These are phyloP conservation scores for Rhizoclosmatium sp. DNA, from an alignment of 192 early-diverging fungal species.

Conservation along the genomic window DNA sequence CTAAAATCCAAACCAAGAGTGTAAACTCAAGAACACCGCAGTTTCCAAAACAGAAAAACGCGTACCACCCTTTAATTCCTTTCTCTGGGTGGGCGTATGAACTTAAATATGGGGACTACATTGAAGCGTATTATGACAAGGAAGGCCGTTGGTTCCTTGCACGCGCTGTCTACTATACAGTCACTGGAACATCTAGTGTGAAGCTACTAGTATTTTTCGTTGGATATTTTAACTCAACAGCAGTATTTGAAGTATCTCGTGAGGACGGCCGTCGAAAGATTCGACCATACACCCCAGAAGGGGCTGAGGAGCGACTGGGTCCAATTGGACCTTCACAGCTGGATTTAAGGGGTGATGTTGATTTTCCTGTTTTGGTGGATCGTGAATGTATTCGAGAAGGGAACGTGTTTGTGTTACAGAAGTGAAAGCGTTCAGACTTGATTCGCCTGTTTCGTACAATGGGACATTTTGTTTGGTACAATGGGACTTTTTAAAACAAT, in stretches of 20 bases:
- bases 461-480: too few species aligned
- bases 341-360: background rate
- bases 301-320: background rate
- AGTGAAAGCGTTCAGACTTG: too few species aligned
- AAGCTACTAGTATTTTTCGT: background rate
- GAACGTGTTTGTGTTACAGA: background rate
- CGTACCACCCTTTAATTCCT: background rate
- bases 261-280: background rate
- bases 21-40: too few species aligned
- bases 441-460: too few species aligned
- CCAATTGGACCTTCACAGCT: background rate
- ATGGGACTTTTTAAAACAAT: too few species aligned
- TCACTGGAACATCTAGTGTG: background rate
- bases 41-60: too few species aligned
- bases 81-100: background rate
- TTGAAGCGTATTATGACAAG: background rate
- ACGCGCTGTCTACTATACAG: background rate
- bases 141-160: background rate
- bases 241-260: background rate
- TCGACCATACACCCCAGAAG: background rate
- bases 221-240: background rate
- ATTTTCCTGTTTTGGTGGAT: background rate
- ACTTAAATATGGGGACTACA: background rate
- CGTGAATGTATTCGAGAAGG: background rate
- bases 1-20: too few species aligned